Percentiles rank a stretch among this genome's conserved stretches.
Evolutionary conservation across 1,284 basidiomycete species (phyloP).

Genomic region (Ceratobasidium sp.): DNA sequence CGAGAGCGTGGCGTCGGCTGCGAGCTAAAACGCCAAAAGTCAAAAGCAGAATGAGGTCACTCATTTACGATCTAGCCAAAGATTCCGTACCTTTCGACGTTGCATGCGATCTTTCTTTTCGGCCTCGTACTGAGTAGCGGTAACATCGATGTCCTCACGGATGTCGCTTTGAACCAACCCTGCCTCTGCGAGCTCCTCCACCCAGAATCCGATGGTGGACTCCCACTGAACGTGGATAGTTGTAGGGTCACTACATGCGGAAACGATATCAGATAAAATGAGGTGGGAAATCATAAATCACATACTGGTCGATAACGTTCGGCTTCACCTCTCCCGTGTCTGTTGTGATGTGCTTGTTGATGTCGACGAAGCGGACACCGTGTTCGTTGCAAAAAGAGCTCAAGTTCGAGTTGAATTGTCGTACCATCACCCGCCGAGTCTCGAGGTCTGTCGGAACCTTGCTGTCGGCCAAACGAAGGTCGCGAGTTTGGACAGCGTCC

Average conservation of each 20-base stretch:
- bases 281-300: background rate
- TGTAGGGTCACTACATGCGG: slow-evolving; percentile 36
- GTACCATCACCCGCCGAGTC: slow-evolving; percentile 36
- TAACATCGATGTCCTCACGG: slow-evolving; percentile 22
- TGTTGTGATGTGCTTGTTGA: slow-evolving; percentile 39
- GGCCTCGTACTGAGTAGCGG: slow-evolving; percentile 38
- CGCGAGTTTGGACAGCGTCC: slow-evolving; percentile 36
- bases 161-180: slow-evolving; percentile 31
- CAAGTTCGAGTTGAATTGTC: slow-evolving; percentile 28
- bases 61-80: slow-evolving; percentile 3
- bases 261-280: background rate
- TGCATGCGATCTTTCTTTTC: slow-evolving; percentile 45
- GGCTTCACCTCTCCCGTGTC: slow-evolving; percentile 34
- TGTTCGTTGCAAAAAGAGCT: slow-evolving; percentile 35
- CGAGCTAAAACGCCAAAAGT: slow-evolving; percentile 14
- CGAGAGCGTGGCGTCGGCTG: slow-evolving; percentile 41
- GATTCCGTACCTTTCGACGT: slow-evolving; percentile 37
- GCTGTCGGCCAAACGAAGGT: slow-evolving; percentile 41
- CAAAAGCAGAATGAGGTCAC: slow-evolving; percentile 17
- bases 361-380: slow-evolving; percentile 39
- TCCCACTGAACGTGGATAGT: slow-evolving; percentile 43
- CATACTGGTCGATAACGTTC: slow-evolving; percentile 38
- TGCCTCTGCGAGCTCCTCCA: slow-evolving; percentile 37
- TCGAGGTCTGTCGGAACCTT: slow-evolving; percentile 38
- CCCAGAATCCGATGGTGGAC: slow-evolving; percentile 38